Conservation (phyloP, 2,329 filamentous ascomycete genomes). For the Pseudogymnoascus sp. region DNA sequence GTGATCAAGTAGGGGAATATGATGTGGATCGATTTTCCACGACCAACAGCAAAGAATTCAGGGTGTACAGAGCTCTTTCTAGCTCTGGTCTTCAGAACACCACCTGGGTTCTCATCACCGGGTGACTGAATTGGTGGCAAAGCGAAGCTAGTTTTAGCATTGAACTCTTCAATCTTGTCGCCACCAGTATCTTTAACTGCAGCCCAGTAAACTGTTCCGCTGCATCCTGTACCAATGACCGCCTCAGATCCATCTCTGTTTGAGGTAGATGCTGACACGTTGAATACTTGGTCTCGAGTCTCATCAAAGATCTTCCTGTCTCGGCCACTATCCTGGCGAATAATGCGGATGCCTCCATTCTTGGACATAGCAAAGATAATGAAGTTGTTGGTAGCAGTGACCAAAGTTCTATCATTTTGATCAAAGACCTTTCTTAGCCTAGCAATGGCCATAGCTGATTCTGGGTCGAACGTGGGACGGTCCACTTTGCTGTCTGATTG, state of each 20-base stretch:
- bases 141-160: slow-evolving; percentile 75
- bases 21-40: slow-evolving; percentile 92
- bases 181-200: slow-evolving; percentile 67
- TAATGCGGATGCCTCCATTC: slow-evolving; percentile 84
- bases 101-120: slow-evolving; percentile 84
- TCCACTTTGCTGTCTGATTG: slow-evolving; percentile 46
- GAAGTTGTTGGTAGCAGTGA: slow-evolving; percentile 79
- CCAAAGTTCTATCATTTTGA: slow-evolving; percentile 88
- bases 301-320: slow-evolving; percentile 89
- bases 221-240: slow-evolving; percentile 86
- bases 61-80: slow-evolving; percentile 82
- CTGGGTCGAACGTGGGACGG: slow-evolving; percentile 52
- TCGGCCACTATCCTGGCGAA: slow-evolving; percentile 85
- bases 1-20: slow-evolving; percentile 61
- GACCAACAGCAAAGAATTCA: slow-evolving; percentile 89
- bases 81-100: slow-evolving; percentile 89
- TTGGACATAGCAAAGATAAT: slow-evolving; percentile 94
- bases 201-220: slow-evolving; percentile 95
- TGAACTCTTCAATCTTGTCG: slow-evolving; percentile 68
- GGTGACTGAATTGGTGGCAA: slow-evolving; percentile 78
- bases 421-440: slow-evolving; percentile 96
- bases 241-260: slow-evolving; percentile 60
- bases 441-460: slow-evolving; percentile 84
- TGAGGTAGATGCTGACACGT: slow-evolving; percentile 72
- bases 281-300: slow-evolving; percentile 90